These are phyloP conservation scores for Globisporangium acanthophoron DNA, from an alignment of 352 stramenopile species.

Conservation along the genomic window DNA sequence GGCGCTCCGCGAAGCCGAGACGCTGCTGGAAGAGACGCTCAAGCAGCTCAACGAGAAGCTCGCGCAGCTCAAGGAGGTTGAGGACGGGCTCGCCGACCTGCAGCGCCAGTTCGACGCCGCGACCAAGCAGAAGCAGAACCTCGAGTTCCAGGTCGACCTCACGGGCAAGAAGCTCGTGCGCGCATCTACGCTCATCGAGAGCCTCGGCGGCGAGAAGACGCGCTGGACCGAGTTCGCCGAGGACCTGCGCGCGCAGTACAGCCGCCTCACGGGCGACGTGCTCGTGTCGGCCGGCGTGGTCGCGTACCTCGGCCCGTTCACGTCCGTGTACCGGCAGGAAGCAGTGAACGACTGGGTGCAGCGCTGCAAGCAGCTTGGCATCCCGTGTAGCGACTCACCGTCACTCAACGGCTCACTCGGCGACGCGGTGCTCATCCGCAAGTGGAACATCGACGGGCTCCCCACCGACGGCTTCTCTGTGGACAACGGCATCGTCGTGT, in stretches of 20 bases:
- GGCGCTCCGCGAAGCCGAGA: conserved; percentile 77
- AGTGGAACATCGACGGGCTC: conserved; percentile 94
- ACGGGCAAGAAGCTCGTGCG: conserved; percentile 92
- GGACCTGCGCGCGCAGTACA: conserved; percentile 80
- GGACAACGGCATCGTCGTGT: conserved; percentile 94
- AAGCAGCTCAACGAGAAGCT: conserved; percentile 89
- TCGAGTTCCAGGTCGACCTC: conserved; percentile 91
- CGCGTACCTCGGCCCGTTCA: conserved; percentile 93
- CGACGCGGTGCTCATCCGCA: conserved; percentile 88
- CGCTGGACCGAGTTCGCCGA: conserved; percentile 89
- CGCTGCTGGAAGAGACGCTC: conserved; percentile 87
- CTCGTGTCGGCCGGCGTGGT: conserved; percentile 90
- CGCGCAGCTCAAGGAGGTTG: conserved; percentile 86
- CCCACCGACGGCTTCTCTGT: conserved; percentile 92
- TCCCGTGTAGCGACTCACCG: conserved; percentile 83
- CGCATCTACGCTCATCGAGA: conserved; percentile 91
- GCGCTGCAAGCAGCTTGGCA: conserved; percentile 68
- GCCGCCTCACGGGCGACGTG: conserved; percentile 88
- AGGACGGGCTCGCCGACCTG: conserved; percentile 85
- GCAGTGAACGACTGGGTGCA: conserved; percentile 74
- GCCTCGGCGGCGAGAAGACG: conserved; percentile 89
- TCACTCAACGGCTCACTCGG: conserved; percentile 86
- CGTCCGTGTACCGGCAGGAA: conserved; percentile 79
- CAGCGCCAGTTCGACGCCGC: conserved; percentile 86
- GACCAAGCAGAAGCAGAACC: conserved; percentile 88